These are phyloP conservation scores for Paecilomyces variotii DNA, from an alignment of 2,329 filamentous ascomycete species.

Conservation along the genomic window DNA sequence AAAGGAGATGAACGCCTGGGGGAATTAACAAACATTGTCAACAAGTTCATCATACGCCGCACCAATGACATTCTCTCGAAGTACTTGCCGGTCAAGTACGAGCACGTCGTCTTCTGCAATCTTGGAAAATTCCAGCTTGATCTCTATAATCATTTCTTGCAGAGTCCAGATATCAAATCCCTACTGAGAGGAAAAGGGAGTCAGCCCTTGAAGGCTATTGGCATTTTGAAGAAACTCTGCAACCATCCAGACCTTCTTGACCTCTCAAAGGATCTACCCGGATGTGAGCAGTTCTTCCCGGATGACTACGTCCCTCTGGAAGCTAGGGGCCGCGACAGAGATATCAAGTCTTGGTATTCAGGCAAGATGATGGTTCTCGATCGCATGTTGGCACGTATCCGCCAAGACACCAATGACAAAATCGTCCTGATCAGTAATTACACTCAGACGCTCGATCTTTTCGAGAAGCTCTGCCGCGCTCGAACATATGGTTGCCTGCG, in stretches of 20 bases:
- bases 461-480: slow-evolving; percentile 79
- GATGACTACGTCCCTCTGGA: slow-evolving; percentile 86
- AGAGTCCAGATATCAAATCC: slow-evolving; percentile 87
- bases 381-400: slow-evolving; percentile 91
- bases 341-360: slow-evolving; percentile 91
- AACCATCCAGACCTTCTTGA: slow-evolving; percentile 94
- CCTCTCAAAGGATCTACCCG: slow-evolving; percentile 73
- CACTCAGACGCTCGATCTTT: slow-evolving; percentile 90
- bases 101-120: slow-evolving; percentile 97
- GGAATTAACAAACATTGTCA: slow-evolving; percentile 77
- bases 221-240: slow-evolving; percentile 94
- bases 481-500: slow-evolving; percentile 79
- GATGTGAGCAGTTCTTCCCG: slow-evolving; percentile 72
- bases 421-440: slow-evolving; percentile 99
- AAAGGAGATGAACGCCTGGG: slow-evolving; percentile 75
- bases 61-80: slow-evolving; percentile 98
- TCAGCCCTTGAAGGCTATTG: slow-evolving; percentile 92
- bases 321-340: slow-evolving; percentile 76
- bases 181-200: slow-evolving; percentile 88
- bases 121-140: slow-evolving; percentile 86
- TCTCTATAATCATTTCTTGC: slow-evolving; percentile 95
- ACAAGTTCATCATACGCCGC: slow-evolving; percentile 96
- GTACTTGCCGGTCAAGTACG: slow-evolving; percentile 95
- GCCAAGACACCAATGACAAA: slow-evolving; percentile 95
- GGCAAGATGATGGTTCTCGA: slow-evolving; percentile 99